phyloP scores from a whole-genome alignment of 106 monocot genomes.

The Allium cepa region DNA sequence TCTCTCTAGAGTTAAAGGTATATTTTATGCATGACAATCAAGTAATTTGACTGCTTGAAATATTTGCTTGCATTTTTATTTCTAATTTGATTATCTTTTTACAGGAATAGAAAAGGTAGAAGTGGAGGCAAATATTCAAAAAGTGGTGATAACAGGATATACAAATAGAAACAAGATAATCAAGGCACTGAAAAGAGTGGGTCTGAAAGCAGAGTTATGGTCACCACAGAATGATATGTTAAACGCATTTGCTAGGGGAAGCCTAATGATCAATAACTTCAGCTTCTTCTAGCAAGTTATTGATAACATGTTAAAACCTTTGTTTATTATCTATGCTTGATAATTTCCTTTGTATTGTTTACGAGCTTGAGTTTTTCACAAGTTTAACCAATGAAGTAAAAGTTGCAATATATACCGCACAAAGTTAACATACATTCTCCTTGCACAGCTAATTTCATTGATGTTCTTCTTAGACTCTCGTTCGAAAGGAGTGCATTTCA shows the following conservation, averaged over 20 bases:
- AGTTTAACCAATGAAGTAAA: neutral
- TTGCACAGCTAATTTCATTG: too few relatives aligned
- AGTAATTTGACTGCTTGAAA: neutral
- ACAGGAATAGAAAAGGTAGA: conserved; percentile 94
- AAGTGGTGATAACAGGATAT: conserved; percentile 77
- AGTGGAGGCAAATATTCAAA: conserved; percentile 75
- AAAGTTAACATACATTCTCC: neutral
- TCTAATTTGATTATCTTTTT: neutral
- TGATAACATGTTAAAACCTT: neutral
- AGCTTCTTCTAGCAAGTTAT: conserved; percentile 47
- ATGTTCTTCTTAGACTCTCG: too few relatives aligned
- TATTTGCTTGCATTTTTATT: neutral
- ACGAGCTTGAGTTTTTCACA: neutral
- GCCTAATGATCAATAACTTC: conserved; percentile 65
- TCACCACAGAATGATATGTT: conserved; percentile 85
- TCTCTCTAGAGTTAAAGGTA: conserved; percentile 89
- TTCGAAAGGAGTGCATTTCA: too few relatives aligned
- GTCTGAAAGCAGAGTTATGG: conserved; percentile 79
- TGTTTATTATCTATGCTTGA: conserved; percentile 14
- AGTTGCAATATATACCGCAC: neutral
- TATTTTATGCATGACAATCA: neutral
- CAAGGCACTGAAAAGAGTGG: conserved; percentile 68
- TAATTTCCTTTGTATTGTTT: neutral
- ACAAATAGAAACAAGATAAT: conserved; percentile 78
- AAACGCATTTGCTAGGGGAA: conserved; percentile 72